A percentile compares a stretch with the other conserved stretches of the same genome.
phyloP scores from a whole-genome alignment of 441 rosid genomes.

The Populus tomentosa region DNA sequence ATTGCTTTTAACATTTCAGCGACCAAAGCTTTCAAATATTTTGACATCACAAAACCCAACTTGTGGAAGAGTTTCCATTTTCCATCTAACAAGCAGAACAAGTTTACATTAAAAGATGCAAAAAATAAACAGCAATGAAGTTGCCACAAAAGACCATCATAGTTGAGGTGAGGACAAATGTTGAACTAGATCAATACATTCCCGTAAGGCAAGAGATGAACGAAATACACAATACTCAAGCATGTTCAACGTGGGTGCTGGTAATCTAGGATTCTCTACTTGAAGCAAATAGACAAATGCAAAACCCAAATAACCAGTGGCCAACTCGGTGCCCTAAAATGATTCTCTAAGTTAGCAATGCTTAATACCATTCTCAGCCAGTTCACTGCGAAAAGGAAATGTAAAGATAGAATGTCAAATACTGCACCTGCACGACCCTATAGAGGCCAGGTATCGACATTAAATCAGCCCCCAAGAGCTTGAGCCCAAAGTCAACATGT shows the following conservation, averaged over 20 bases:
- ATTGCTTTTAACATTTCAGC: not conserved
- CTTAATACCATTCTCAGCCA: not conserved
- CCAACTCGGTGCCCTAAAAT: not conserved
- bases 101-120: not conserved
- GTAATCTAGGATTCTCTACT: not conserved
- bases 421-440: constrained; percentile 77
- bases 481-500: constrained; percentile 92
- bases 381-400: not conserved
- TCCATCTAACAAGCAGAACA: not conserved
- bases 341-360: not conserved
- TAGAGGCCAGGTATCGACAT: constrained; percentile 98
- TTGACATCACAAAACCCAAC: not conserved
- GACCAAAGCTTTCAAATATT: not conserved
- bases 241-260: not conserved
- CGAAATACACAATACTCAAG: not conserved
- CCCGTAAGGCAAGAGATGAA: not conserved
- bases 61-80: not conserved
- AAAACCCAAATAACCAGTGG: not conserved
- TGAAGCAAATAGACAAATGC: not conserved
- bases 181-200: not conserved
- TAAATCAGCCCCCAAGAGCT: constrained; percentile 91
- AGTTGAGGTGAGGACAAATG: not conserved
- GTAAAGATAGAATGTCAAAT: not conserved
- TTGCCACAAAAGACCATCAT: not conserved
- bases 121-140: not conserved